Evolutionary conservation across 78 protist genomes (phyloP), one percentile per base, ranked within the genome.

Genomic region (Dictyostelium purpureum): DNA sequence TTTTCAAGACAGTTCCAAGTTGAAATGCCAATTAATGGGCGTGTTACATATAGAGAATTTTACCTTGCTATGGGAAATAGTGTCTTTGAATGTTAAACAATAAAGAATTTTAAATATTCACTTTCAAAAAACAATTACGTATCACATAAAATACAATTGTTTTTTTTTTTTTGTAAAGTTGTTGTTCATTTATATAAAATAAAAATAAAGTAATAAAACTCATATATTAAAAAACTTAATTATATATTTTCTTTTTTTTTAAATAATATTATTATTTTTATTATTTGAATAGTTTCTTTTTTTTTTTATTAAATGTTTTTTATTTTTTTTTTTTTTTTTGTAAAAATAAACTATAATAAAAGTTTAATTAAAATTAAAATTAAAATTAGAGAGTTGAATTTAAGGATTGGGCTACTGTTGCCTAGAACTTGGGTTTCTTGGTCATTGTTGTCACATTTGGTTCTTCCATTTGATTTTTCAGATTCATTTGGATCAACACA

Each of bases 21-120:
- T 19, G 40, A 70, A 61, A 4, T 85, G 45, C 82, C 92, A 61
- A 73, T 43, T 19, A 33, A 19, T 26, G 54, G 65, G 14, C n/a
- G 74, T 2, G 52, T 45, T 45, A 73, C 92, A 35, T 59, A 73
- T 43, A 52, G 82, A 73, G 83, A 85, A 59, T n/a, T n/a, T n/a
- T n/a, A n/a, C n/a, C n/a, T n/a, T n/a, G n/a, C n/a, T n/a, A n/a
- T n/a, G n/a, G n/a, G n/a, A n/a, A n/a, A n/a, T n/a, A n/a, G n/a
- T n/a, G n/a, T n/a, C n/a, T n/a, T n/a, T n/a, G n/a, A n/a, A n/a
- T n/a, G n/a, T n/a, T n/a, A n/a, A 35, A 67, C 54, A 49, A 49
- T 14, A 49, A 49, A 49, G 6, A 65, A 12, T 10, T 6, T 31
- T 5, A 16, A 37, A 18, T 2, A 16, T 33, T 14, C 24, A 63